Evolutionary conservation across 2,329 filamentous ascomycete genomes (phyloP), one percentile per base, ranked within the genome.

Genomic region (Alternaria gansuensis): DNA sequence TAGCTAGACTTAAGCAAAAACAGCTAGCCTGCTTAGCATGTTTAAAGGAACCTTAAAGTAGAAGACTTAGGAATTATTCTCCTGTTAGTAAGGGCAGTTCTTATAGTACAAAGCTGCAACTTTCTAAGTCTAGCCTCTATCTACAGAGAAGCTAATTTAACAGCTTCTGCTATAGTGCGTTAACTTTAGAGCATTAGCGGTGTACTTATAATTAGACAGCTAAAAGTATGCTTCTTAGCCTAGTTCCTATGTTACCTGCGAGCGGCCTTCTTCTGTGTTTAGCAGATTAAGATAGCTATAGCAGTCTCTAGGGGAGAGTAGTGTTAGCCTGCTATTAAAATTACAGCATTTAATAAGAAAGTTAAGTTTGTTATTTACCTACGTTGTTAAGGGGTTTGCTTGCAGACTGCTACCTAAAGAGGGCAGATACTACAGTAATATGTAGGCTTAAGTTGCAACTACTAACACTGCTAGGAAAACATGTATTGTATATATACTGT

Each of bases 1-100:
- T 57, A 80, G 67, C 80, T 78, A 82, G 5, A 77, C 78, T 80
- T 77, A 82, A 5, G 76, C 76, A 62, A 82, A 82, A 26, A 82
- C 59, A 13, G 74, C 76, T 33, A 57, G 50, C 17, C 68, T 55
- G 5, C 77, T 77, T 5, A 73, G 75, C 37, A 81, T 65, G 51
- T 81, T 79, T 13, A 56, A 59, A 0, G 80, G 80, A 5, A 82
- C 74, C 1, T 60, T 74, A 60, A 82, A 80, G 8, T 77, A 64
- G 66, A 82, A 82, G 11, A 67, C 68, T 52, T 82, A 78, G 11
- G 68, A 69, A 4, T 63, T 62, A 2, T 77, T 69, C n/a, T 73
- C 73, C 11, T 53, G 13, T 28, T 79, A 75, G 50, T 78, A 74
- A 4, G 80, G 80, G 62, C 78, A 82, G 60, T 81, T 77, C 13